Conservation (phyloP, 78 protist species). For the Pigoraptor vietnamica region DNA sequence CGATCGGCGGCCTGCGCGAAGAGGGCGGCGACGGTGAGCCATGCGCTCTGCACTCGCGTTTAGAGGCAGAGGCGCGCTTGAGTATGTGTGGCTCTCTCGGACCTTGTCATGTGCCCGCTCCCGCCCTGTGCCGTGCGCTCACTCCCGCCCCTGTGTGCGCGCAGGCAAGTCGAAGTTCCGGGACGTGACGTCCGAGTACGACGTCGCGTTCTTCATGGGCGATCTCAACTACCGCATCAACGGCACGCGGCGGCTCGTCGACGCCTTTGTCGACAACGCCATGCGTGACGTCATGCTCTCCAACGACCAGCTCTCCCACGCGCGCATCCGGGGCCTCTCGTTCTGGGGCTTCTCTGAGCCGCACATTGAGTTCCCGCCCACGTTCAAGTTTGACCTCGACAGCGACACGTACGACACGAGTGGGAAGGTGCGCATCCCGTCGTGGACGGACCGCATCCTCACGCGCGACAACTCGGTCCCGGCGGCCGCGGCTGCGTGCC, state of each 20-base stretch:
- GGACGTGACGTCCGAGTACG: not conserved
- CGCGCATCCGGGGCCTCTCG: not conserved
- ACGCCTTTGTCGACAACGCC: not conserved
- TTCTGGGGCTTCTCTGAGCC: slow-evolving; percentile 60
- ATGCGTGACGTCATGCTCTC: not conserved
- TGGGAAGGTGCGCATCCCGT: slow-evolving; percentile 33
- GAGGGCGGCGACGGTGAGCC: no score
- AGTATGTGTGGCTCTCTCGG: not conserved
- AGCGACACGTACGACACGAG: slow-evolving; percentile 16
- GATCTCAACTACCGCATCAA: slow-evolving; percentile 77
- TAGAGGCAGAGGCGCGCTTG: not conserved
- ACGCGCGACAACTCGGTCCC: not conserved
- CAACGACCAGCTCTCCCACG: not conserved
- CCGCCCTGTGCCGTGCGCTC: not conserved
- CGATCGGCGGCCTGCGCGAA: not conserved
- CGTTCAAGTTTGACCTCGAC: slow-evolving; percentile 71
- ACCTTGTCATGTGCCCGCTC: no score
- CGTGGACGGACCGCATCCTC: slow-evolving; percentile 53
- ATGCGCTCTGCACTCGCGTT: no score
- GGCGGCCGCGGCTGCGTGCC: not conserved
- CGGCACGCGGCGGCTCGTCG: not conserved
- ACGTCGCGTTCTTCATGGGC: slow-evolving; percentile 69
- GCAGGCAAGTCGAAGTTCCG: not conserved
- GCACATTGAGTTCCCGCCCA: slow-evolving; percentile 73
- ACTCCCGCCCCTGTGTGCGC: not conserved